A percentile compares a stretch with the other conserved stretches of the same genome.
phyloP scores from a whole-genome alignment of 2,329 filamentous ascomycete species.

The Ascochyta koolunga region DNA sequence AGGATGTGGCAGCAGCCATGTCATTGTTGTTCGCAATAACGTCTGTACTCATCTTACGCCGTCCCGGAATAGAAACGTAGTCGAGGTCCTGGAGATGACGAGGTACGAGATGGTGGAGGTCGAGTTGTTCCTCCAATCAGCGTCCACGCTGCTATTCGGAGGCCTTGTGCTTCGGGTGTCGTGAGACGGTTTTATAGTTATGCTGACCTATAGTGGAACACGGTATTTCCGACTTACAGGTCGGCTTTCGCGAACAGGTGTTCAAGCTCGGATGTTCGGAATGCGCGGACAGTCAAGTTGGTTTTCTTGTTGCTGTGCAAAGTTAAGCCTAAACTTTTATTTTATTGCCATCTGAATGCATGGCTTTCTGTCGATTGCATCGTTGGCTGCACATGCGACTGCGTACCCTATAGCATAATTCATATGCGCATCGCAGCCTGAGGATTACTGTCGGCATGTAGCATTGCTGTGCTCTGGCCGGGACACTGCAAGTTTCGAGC shows the following conservation, averaged over 20 bases:
- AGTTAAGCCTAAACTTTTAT: not conserved
- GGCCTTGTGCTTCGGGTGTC: constrained; percentile 16
- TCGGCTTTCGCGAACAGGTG: constrained; percentile 8
- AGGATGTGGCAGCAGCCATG: constrained; percentile 5
- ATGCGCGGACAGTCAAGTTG: not conserved
- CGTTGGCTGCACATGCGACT: not conserved
- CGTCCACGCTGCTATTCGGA: not conserved
- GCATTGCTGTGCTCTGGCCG: not conserved
- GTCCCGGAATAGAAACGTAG: constrained; percentile 13
- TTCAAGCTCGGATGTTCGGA: not conserved
- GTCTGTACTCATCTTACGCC: constrained; percentile 13
- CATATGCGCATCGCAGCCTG: constrained; percentile 2
- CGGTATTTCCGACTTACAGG: constrained; percentile 9
- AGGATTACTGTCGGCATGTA: not conserved
- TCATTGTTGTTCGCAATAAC: constrained; percentile 7
- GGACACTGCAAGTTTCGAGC: not conserved
- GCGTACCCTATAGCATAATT: constrained; percentile 4
- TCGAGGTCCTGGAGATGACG: constrained; percentile 12
- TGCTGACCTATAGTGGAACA: constrained; percentile 15
- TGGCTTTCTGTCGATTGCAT: not conserved
- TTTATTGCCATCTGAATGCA: not conserved
- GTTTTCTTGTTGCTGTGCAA: not conserved
- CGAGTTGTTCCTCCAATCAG: constrained; percentile 17
- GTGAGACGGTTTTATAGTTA: constrained; percentile 18
- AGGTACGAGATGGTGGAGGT: constrained; percentile 6